These are phyloP conservation scores for Erodium moschatum DNA, from an alignment of 441 rosid genomes.

Conservation along the genomic window DNA sequence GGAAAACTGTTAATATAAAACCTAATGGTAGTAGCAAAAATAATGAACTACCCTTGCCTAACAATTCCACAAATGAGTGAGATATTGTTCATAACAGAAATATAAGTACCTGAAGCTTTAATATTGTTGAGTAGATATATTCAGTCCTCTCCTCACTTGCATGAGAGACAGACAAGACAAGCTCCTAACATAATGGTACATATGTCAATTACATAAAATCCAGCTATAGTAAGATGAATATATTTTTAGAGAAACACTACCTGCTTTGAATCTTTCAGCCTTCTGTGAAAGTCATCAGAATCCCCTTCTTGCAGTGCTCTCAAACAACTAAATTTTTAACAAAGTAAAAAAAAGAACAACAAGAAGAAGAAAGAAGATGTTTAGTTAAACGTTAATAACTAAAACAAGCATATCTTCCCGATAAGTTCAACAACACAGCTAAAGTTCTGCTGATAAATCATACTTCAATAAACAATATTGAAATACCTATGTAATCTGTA, in stretches of 20 bases:
- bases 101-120: conserved; percentile 72
- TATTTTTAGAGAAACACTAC: conserved; percentile 30
- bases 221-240: conserved; percentile 15
- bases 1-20: neutral
- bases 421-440: neutral
- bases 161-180: conserved; percentile 58
- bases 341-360: conserved; percentile 10
- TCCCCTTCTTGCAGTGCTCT: conserved; percentile 85
- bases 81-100: conserved; percentile 14
- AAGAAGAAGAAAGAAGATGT: conserved; percentile 14
- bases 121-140: conserved; percentile 64
- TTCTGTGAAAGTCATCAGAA: conserved; percentile 52
- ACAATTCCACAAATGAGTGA: neutral
- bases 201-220: conserved; percentile 16
- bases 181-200: conserved; percentile 46
- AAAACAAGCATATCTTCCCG: neutral
- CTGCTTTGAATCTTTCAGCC: conserved; percentile 63
- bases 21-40: neutral
- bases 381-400: neutral
- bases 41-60: neutral
- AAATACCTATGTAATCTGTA: neutral
- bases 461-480: neutral
- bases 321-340: conserved; percentile 57
- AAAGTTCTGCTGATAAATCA: neutral
- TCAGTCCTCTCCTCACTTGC: conserved; percentile 93